Percentiles rank a stretch among this genome's conserved stretches.
phyloP scores from a whole-genome alignment of 257 asterid species.

The Solanum appendiculatum region DNA sequence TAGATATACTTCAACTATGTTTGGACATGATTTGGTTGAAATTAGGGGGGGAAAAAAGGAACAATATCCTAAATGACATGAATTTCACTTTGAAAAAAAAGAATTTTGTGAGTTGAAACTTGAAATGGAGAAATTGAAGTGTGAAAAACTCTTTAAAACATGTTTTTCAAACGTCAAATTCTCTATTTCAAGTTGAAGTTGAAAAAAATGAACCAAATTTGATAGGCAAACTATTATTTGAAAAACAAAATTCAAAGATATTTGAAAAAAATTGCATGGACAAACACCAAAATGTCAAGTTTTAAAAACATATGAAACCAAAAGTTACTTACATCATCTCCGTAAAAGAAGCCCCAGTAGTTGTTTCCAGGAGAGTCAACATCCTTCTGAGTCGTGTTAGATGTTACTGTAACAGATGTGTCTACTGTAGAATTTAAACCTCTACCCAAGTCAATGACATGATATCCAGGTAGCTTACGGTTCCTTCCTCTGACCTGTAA shows the following conservation, averaged over 20 bases:
- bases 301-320: not conserved
- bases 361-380: slow-evolving; percentile 38
- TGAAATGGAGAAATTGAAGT: not conserved
- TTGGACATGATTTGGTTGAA: not conserved
- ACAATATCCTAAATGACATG: not conserved
- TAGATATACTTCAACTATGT: not conserved
- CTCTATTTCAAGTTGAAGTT: not conserved
- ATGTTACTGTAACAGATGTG: slow-evolving; percentile 8
- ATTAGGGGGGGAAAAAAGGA: not conserved
- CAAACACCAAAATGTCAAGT: not conserved
- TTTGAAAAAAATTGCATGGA: not conserved
- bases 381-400: slow-evolving; percentile 19
- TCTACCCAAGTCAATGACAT: slow-evolving; percentile 37
- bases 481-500: slow-evolving; percentile 65
- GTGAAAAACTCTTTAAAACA: not conserved
- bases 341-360: slow-evolving; percentile 56
- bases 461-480: slow-evolving; percentile 64
- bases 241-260: not conserved
- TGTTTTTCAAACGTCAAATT: not conserved
- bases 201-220: not conserved
- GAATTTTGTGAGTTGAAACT: not conserved
- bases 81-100: not conserved
- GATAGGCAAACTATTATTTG: not conserved
- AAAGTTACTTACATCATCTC: slow-evolving; percentile 64
- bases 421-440: slow-evolving; percentile 49